Conservation (phyloP, 495 filamentous ascomycete genomes). For the Hyaloscypha finlandica region DNA sequence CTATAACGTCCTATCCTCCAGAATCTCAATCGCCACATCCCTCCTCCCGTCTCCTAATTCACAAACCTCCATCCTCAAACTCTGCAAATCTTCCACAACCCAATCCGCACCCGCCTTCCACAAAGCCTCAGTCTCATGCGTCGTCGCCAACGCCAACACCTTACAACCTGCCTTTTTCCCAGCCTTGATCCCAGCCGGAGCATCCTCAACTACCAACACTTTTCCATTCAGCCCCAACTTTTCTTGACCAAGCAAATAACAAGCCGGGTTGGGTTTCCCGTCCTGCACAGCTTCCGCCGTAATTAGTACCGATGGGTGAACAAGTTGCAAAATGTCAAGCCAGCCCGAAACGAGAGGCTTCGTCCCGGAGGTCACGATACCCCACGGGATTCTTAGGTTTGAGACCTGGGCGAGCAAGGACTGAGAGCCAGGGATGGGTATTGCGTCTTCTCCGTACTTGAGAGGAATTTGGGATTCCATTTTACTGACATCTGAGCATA, state of each 20-base stretch:
- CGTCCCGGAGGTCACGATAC: constrained; percentile 88
- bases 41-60: no score
- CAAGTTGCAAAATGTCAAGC: constrained; percentile 74
- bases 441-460: no score
- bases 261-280: constrained; percentile 65
- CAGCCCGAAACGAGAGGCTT: constrained; percentile 78
- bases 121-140: constrained; percentile 71
- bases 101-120: constrained; percentile 76
- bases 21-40: no score
- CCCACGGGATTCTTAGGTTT: constrained; percentile 66
- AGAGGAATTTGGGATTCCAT: no score
- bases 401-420: constrained; percentile 37
- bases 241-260: constrained; percentile 55
- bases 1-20: no score
- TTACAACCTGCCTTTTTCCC: constrained; percentile 86
- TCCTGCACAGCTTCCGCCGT: constrained; percentile 78
- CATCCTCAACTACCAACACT: constrained; percentile 87
- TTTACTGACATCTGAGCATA: no score
- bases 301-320: constrained; percentile 70
- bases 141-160: constrained; percentile 81
- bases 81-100: constrained; percentile 76
- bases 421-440: no score
- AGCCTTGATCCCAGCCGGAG: constrained; percentile 80
- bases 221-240: constrained; percentile 56
- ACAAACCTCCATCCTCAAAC: constrained; percentile 52